These are phyloP conservation scores for Wickerhamomyces ciferrii DNA, from an alignment of 805 yeast species.

Conservation along the genomic window DNA sequence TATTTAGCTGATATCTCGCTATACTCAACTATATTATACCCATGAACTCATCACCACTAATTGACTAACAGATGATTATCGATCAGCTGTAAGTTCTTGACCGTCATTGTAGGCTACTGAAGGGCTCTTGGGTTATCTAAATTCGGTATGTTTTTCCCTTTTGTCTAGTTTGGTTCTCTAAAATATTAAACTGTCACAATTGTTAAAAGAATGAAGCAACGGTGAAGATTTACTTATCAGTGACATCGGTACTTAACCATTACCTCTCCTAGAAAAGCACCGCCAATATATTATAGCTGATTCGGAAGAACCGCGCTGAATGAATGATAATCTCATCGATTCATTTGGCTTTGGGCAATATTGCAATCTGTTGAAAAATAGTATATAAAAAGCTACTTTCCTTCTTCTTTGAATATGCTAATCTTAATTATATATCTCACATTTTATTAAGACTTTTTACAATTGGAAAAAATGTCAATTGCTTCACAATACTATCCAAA, in stretches of 20 bases:
- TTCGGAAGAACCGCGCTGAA: neutral
- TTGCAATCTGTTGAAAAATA: neutral
- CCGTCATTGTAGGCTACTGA: too few species aligned
- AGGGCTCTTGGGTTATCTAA: too few species aligned
- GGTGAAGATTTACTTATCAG: neutral
- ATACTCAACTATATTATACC: too few species aligned
- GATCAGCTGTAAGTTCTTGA: too few species aligned
- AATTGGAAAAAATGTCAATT: slow-evolving; percentile 29
- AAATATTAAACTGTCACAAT: neutral
- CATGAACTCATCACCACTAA: too few species aligned
- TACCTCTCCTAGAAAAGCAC: neutral
- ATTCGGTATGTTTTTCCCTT: too few species aligned
- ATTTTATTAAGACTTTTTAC: neutral
- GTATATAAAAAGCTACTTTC: neutral
- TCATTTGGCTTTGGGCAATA: neutral
- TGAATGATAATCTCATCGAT: neutral
- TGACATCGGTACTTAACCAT: neutral
- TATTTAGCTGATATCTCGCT: too few species aligned
- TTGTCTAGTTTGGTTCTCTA: too few species aligned
- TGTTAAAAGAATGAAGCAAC: neutral
- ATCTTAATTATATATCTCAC: too few species aligned
- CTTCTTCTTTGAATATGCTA: neutral
- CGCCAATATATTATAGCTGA: neutral
- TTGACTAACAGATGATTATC: too few species aligned
- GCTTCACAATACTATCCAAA: slow-evolving; percentile 62